Conservation (phyloP, 1,139 yeast species). For the Sugiyamaella castrensis region DNA sequence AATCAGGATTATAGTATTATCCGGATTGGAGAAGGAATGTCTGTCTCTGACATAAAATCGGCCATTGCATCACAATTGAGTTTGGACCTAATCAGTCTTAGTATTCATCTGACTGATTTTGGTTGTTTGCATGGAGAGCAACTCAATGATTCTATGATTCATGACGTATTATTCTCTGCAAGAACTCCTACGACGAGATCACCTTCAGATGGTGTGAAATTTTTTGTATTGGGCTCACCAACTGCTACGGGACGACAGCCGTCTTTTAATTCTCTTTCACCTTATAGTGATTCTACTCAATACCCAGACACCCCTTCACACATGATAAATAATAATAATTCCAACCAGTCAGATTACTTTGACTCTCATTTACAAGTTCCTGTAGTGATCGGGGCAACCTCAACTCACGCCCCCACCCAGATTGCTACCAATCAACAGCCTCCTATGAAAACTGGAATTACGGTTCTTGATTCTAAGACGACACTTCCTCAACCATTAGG, state of each 20-base stretch:
- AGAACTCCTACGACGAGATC: background rate
- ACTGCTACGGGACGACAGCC: slow-evolving; percentile 14
- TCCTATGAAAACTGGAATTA: background rate
- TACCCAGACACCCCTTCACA: slow-evolving; percentile 34
- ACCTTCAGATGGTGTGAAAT: slow-evolving; percentile 29
- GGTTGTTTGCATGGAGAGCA: slow-evolving; percentile 62
- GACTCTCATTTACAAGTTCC: slow-evolving; percentile 14
- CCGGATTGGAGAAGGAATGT: slow-evolving; percentile 35
- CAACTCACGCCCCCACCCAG: background rate
- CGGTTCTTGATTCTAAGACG: background rate
- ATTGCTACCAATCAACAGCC: background rate
- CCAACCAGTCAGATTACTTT: slow-evolving; percentile 26
- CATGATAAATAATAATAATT: slow-evolving; percentile 24
- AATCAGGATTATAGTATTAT: slow-evolving; percentile 53
- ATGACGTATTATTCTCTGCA: slow-evolving; percentile 28
- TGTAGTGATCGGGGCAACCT: background rate
- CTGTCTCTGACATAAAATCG: slow-evolving; percentile 40
- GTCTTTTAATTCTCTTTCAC: slow-evolving; percentile 14
- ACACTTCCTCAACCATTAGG: slow-evolving; percentile 1
- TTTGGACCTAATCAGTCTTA: slow-evolving; percentile 43
- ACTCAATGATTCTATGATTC: slow-evolving; percentile 51
- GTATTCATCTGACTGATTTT: slow-evolving; percentile 71
- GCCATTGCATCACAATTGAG: slow-evolving; percentile 43
- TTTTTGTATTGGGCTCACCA: slow-evolving; percentile 22
- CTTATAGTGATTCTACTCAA: slow-evolving; percentile 16